Conservation (phyloP, 768 basidiomycete species). For the Termitomyces sp. region DNA sequence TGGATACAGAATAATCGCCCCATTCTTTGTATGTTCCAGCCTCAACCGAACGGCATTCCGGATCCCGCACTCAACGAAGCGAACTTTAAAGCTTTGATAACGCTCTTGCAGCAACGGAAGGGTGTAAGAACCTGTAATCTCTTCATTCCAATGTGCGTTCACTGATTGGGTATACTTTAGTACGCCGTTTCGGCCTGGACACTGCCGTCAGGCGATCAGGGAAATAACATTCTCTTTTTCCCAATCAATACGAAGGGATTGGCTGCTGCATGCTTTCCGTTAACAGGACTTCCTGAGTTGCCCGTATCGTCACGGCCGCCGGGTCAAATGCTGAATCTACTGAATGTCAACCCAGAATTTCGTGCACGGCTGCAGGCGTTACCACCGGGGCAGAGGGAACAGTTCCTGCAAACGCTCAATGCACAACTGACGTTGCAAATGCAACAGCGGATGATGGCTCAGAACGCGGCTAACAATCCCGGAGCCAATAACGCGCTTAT, state of each 20-base stretch:
- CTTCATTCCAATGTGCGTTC: background rate
- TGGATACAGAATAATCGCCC: conserved; percentile 48
- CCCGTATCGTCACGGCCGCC: conserved; percentile 21
- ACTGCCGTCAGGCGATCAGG: conserved; percentile 27
- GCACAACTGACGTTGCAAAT: conserved; percentile 6
- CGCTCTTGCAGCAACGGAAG: conserved; percentile 38
- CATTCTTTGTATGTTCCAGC: conserved; percentile 39
- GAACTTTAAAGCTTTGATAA: conserved; percentile 38
- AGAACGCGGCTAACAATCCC: background rate
- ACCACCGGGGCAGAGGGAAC: conserved; percentile 23
- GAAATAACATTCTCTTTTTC: conserved; percentile 39
- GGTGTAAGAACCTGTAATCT: conserved; percentile 34
- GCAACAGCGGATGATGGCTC: conserved; percentile 8
- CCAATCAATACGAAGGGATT: conserved; percentile 22
- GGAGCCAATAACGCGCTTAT: conserved; percentile 10
- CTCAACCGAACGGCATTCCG: conserved; percentile 22
- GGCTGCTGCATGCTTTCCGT: conserved; percentile 34
- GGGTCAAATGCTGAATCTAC: background rate
- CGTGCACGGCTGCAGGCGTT: conserved; percentile 22
- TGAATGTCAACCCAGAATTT: conserved; percentile 10
- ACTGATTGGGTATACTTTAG: conserved; percentile 20
- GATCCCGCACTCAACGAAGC: conserved; percentile 40
- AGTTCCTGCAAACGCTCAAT: conserved; percentile 18
- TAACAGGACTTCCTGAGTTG: conserved; percentile 37
- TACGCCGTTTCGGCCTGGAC: conserved; percentile 39